Evolutionary conservation across 805 yeast species (phyloP), one percentile per base, ranked within the genome.

Genomic region (Maudiozyma pseudohumilis): DNA sequence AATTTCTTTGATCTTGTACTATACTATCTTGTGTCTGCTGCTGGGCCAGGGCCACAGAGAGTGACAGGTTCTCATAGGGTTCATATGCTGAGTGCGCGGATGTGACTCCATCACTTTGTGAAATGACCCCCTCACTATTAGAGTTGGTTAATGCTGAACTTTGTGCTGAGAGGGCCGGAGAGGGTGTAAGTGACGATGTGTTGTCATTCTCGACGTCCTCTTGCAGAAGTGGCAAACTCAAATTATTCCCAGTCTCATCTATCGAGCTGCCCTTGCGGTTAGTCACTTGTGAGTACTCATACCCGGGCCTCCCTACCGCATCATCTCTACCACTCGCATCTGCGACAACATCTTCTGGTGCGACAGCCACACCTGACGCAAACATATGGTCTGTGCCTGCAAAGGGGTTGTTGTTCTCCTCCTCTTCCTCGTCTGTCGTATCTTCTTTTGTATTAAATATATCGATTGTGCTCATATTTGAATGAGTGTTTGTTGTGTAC

Each of bases 401-500:
- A 40, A 61, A 63, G 1, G 67, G 67, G 38, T 63, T 63, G 40
- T 61, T 63, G 43, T 61, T 64, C 36, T 61, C 65, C 38, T 58
- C 64, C 10, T 54, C 59, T 15, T 40, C 43, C 11, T 32, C 40
- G 15, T 47, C 52, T 40, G 36, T 43, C 28, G 6, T 11, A 13
- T 21, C 23, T 3, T n/a, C 16, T 2, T 13, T n/a, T n/a, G n/a
- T n/a, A n/a, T n/a, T n/a, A n/a, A n/a, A n/a, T n/a, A n/a, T n/a
- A n/a, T n/a, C n/a, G n/a, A n/a, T n/a, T n/a, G n/a, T n/a, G n/a
- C n/a, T n/a, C n/a, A n/a, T n/a, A n/a, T n/a, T n/a, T n/a, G n/a
- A n/a, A n/a, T n/a, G n/a, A n/a, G n/a, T n/a, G n/a, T n/a, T n/a
- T n/a, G n/a, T n/a, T n/a, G n/a, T n/a, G n/a, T n/a, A n/a, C n/a